Evolutionary conservation across 2,329 filamentous ascomycete genomes (phyloP).

Genomic region (Xylaria sp.): DNA sequence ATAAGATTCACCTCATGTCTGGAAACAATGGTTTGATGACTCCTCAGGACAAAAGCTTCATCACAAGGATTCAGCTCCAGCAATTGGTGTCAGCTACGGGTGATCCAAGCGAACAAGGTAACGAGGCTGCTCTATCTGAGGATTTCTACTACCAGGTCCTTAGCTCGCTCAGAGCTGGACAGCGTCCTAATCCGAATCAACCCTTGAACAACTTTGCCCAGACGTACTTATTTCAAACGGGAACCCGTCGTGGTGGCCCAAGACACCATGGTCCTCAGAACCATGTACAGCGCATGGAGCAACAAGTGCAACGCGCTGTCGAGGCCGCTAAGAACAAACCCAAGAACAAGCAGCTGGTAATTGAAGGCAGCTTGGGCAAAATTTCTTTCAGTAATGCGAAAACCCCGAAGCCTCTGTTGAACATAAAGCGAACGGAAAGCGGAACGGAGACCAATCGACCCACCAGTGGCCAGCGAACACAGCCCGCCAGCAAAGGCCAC

Average conservation of each 20-base stretch:
- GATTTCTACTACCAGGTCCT: constrained; percentile 99
- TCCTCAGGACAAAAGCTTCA: constrained; percentile 99
- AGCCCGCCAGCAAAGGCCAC: constrained; percentile 56
- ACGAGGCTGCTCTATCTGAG: constrained; percentile 83
- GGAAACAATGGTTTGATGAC: constrained; percentile 99
- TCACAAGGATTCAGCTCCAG: constrained; percentile 96
- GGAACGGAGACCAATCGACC: constrained; percentile 67
- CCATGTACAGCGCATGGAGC: constrained; percentile 98
- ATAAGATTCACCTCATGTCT: constrained; percentile 94
- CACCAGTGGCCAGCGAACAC: constrained; percentile 56
- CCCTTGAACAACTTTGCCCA: constrained; percentile 96
- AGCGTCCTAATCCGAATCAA: constrained; percentile 90
- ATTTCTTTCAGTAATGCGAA: constrained; percentile 99
- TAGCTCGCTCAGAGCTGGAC: constrained; percentile 89
- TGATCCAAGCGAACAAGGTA: constrained; percentile 80
- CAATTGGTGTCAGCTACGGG: constrained; percentile 94
- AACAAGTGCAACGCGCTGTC: constrained; percentile 96
- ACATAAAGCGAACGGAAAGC: constrained; percentile 88
- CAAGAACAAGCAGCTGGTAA: constrained; percentile 96
- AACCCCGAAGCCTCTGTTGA: constrained; percentile 92
- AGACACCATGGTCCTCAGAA: constrained; percentile 89
- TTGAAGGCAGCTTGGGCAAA: constrained; percentile 95
- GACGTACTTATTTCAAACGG: constrained; percentile 96
- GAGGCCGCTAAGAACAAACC: constrained; percentile 97
- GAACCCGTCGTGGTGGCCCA: constrained; percentile 78